Evolutionary conservation across 352 stramenopile genomes (phyloP).

Genomic region (Phytophthora cactorum): DNA sequence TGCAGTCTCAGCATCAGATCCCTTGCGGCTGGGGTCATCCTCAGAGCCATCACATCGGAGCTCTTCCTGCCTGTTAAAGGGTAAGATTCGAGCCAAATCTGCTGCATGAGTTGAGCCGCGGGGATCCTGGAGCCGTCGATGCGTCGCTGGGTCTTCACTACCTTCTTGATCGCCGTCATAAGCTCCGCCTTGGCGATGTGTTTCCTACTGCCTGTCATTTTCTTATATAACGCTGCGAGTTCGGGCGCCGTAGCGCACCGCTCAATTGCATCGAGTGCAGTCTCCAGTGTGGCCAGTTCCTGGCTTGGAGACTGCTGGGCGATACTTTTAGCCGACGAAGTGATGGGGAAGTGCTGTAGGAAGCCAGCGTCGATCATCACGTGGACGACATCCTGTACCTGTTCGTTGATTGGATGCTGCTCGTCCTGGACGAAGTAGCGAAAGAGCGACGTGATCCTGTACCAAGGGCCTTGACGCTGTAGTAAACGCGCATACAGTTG

Average conservation of each 20-base stretch:
- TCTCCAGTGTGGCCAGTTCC: conserved; percentile 24
- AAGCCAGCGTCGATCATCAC: conserved; percentile 48
- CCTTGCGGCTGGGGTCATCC: conserved; percentile 44
- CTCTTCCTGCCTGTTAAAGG: conserved; percentile 37
- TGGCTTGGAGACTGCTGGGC: conserved; percentile 6
- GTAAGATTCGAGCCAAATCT: conserved; percentile 59
- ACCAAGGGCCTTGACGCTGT: conserved; percentile 81
- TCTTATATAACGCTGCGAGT: conserved; percentile 57
- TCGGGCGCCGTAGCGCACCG: conserved; percentile 55
- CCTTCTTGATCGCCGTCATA: conserved; percentile 46
- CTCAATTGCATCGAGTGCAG: conserved; percentile 60
- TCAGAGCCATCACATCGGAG: conserved; percentile 58
- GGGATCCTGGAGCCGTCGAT: conserved; percentile 80
- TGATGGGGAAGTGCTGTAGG: conserved; percentile 36
- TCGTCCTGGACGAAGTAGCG: conserved; percentile 53
- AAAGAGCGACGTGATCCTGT: conserved; percentile 66
- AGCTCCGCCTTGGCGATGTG: conserved; percentile 49
- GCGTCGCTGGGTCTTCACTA: conserved; percentile 65
- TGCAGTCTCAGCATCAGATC: conserved; percentile 76
- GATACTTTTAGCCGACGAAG: background rate
- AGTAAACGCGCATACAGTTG: conserved; percentile 81
- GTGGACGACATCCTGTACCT: conserved; percentile 54
- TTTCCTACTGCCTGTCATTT: conserved; percentile 58
- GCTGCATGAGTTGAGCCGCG: conserved; percentile 60
- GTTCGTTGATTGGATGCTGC: conserved; percentile 26